Evolutionary conservation across 805 yeast species (phyloP), one percentile per base, ranked within the genome.

Genomic region (Myxozyma mucilagina): DNA sequence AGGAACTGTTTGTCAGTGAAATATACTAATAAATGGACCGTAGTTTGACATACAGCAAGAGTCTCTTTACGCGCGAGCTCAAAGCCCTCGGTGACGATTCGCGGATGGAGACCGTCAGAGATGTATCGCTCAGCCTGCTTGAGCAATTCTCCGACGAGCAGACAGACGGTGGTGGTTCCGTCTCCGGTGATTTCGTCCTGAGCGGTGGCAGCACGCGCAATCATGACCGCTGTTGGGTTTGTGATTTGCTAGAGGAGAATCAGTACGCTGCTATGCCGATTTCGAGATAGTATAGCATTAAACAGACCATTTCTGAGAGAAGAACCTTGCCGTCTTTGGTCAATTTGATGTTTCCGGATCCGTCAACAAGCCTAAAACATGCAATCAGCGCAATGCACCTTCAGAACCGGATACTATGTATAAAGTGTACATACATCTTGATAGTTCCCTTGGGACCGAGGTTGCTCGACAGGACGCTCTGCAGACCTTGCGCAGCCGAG

Each of bases 131-230:
- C 94, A 32, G 98, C 97, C 76, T 94, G 98, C 73, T 89, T 90
- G 73, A 94, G 81, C 63, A 94, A 79, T 74, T 93, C 97, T 58
- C 99, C 99, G 47, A 94, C 99, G 57, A 92, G 81, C 65, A 96
- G 80, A 48, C 92, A 93, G 57, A 94, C 99, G 1, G 97, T 88
- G 5, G 98, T 93, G 57, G 99, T 94, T 66, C 99, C 99, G 76
- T 94, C 99, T 53, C 99, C 99, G n/a, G 98, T 89, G 72, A 94
- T 90, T 75, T 94, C 99, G 75, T 94, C 99, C 76, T 94, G 99
- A 0, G 99, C 97, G 49, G 97, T 85, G 53, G 99, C 99, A 13
- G 98, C 99, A 67, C 98, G 83, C 2, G 99, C 96, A 76, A 88
- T 88, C 89, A 88, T 84, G 39, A 88, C 89, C 0, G 96, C 96